Evolutionary conservation across 2,329 filamentous ascomycete species (phyloP).

Genomic region (Penicillium sclerotiorum): DNA sequence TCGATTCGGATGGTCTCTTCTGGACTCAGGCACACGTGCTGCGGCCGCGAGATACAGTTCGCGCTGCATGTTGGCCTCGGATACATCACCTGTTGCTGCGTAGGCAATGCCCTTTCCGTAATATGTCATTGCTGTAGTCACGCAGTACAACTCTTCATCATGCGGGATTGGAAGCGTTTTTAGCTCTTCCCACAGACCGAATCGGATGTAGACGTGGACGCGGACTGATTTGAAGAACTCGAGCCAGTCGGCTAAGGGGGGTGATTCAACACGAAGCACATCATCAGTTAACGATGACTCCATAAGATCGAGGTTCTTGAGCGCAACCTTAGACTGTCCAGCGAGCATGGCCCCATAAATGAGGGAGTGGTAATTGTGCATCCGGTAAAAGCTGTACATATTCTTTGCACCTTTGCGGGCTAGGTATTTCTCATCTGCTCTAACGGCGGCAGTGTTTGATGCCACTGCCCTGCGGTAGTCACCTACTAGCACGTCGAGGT

Average conservation of each 20-base stretch:
- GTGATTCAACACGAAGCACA: conserved; percentile 63
- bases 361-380: conserved; percentile 71
- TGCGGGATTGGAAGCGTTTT: conserved; percentile 57
- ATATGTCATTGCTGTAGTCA: conserved; percentile 66
- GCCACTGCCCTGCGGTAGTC: conserved; percentile 68
- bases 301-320: conserved; percentile 60
- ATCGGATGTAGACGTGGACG: conserved; percentile 69
- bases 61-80: conserved; percentile 56
- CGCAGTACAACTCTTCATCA: conserved; percentile 64
- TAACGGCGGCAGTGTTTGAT: conserved; percentile 66
- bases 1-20: conserved; percentile 69
- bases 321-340: conserved; percentile 61
- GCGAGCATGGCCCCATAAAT: conserved; percentile 77
- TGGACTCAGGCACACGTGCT: conserved; percentile 55
- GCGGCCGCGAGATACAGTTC: conserved; percentile 54
- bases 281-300: conserved; percentile 64
- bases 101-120: conserved; percentile 69
- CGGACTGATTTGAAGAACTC: conserved; percentile 69
- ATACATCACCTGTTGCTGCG: conserved; percentile 58
- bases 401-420: conserved; percentile 57
- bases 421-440: conserved; percentile 68
- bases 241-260: conserved; percentile 77
- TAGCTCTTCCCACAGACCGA: conserved; percentile 70
- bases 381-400: conserved; percentile 74
- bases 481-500: conserved; percentile 71